These are phyloP conservation scores for Theobroma grandiflorum DNA, from an alignment of 441 rosid species.

Conservation along the genomic window DNA sequence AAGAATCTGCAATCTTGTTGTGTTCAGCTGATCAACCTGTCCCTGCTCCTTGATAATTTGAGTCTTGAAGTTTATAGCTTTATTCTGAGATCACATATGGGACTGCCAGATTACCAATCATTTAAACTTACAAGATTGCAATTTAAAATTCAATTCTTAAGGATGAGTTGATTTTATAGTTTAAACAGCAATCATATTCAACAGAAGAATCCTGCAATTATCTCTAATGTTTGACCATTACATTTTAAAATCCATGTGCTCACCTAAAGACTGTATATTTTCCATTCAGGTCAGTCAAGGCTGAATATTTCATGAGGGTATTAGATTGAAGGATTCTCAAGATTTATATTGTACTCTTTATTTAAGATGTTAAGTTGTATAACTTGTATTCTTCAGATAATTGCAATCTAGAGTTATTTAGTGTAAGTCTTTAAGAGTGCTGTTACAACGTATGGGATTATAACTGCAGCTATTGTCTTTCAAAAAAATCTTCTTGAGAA, in stretches of 20 bases:
- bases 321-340: background rate
- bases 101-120: background rate
- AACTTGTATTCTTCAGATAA: background rate
- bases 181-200: background rate
- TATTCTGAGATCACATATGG: background rate
- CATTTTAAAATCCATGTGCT: background rate
- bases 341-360: background rate
- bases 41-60: background rate
- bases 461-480: background rate
- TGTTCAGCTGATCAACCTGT: background rate
- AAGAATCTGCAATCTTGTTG: background rate
- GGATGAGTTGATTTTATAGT: background rate
- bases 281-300: background rate
- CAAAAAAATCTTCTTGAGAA: background rate
- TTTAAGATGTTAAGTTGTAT: background rate
- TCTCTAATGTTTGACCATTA: slow-evolving; percentile 5
- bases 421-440: background rate
- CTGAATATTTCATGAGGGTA: background rate
- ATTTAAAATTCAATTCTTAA: background rate
- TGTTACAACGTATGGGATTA: background rate
- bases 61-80: background rate
- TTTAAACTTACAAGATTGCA: background rate
- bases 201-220: background rate
- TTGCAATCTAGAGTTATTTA: background rate
- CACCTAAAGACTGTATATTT: background rate